Evolutionary conservation across 768 basidiomycete species (phyloP).

Genomic region (Pleurotus tuber-regium): DNA sequence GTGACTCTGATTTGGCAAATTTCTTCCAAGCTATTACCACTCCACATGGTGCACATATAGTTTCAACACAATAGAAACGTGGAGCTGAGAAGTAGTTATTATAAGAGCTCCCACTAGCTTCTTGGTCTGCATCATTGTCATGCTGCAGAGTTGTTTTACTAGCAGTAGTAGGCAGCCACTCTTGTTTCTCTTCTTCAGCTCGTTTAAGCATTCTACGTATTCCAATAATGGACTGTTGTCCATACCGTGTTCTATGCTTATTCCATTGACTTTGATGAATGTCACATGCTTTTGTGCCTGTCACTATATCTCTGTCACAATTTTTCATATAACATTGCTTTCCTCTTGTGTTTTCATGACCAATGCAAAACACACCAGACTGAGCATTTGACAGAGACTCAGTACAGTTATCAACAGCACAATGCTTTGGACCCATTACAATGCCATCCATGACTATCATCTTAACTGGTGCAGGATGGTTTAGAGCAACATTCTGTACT

Average conservation of each 20-base stretch:
- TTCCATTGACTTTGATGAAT: constrained; percentile 6
- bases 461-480: not conserved
- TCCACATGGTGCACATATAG: constrained; percentile 18
- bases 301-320: not conserved
- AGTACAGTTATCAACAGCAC: constrained; percentile 12
- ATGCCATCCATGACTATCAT: constrained; percentile 16
- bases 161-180: constrained; percentile 1
- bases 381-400: constrained; percentile 4
- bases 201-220: not conserved
- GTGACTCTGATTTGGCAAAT: constrained; percentile 26
- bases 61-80: constrained; percentile 12
- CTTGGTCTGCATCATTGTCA: not conserved
- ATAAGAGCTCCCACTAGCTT: constrained; percentile 20
- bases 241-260: not conserved
- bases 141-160: constrained; percentile 14
- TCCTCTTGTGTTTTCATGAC: constrained; percentile 3
- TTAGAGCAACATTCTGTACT: not conserved
- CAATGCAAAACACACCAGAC: constrained; percentile 2
- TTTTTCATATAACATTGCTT: constrained; percentile 5
- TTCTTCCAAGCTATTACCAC: constrained; percentile 26
- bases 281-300: constrained; percentile 1
- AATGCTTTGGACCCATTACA: constrained; percentile 14
- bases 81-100: constrained; percentile 24
- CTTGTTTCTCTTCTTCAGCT: constrained; percentile 1
- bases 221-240: not conserved